Evolutionary conservation across 768 basidiomycete species (phyloP), one percentile per base, ranked within the genome.

Genomic region (Pleurotus sapidus): DNA sequence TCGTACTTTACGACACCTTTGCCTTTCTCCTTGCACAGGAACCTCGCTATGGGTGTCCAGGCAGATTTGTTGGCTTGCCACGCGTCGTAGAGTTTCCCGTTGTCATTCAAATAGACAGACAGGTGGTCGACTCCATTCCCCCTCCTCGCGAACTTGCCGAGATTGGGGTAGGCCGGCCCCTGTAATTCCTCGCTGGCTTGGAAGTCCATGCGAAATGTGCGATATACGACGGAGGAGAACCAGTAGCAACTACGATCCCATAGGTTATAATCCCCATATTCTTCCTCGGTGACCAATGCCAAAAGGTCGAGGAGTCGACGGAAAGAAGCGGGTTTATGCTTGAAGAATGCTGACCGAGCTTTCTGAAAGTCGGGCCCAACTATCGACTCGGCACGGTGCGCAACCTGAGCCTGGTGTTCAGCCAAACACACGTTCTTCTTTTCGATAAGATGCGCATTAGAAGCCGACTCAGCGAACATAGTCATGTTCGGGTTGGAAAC

Each of bases 201-300:
- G n/a, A 40, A 54, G 17, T 40, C 51, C 11, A 40, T 15, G 5
- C 51, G 42, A n/a, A 54, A 54, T 23, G 51, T 54, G 17, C 51
- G 51, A 25, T 54, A 54, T 8, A 54, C 27, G 34, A 54, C 38
- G 17, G 51, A 54, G 30, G 51, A 54, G 39, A 54, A 54, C 51
- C 51, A 54, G 39, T 54, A 54, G 24, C 51, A 54, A 24, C 51
- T 54, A 15, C 51, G 51, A 12, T 54, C 51, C 51, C 51, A 54
- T 3, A 54, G 51, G 39, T 54, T 54, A 23, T 54, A 54, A 12
- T 42, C 51, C 20, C 51, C 51, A n/a, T 54, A 54, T 20, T 54
- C 51, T 24, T 54, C 51, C 11, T 54, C 42, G 5, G 51, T 38
- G 6, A 54, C 34, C 11, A 54, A 8, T 18, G 37, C 34, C 12